phyloP scores from a whole-genome alignment of 2,329 filamentous ascomycete genomes.

The Capronia epimyces region DNA sequence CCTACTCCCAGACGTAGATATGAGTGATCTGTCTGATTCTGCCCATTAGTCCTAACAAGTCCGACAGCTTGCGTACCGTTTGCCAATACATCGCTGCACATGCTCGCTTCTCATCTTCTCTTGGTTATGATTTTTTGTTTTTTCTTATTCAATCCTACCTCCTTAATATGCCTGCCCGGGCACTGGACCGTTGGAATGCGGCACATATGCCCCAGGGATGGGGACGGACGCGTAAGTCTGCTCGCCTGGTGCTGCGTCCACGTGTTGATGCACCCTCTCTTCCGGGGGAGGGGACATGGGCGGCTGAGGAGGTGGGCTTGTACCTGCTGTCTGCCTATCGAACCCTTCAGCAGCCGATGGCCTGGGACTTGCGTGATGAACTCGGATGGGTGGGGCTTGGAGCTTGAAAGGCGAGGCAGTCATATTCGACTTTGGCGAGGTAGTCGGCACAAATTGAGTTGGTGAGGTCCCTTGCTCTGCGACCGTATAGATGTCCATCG shows the following conservation, averaged over 20 bases:
- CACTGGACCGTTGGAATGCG: conserved; percentile 25
- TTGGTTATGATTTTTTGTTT: not conserved
- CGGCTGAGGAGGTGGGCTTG: conserved; percentile 31
- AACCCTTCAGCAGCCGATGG: conserved; percentile 57
- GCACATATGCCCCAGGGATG: conserved; percentile 76
- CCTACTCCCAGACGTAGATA: not conserved
- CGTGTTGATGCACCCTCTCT: conserved; percentile 57
- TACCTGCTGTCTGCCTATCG: conserved; percentile 44
- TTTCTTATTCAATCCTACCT: not conserved
- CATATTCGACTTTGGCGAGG: conserved; percentile 56
- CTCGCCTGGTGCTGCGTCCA: conserved; percentile 69
- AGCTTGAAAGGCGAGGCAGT: conserved; percentile 67
- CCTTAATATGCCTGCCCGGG: conserved; percentile 20
- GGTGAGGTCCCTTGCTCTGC: conserved; percentile 50
- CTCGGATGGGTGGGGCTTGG: conserved; percentile 73
- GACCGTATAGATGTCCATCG: conserved; percentile 9
- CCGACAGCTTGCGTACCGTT: not conserved
- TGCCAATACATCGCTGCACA: not conserved
- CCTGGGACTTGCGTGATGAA: conserved; percentile 72
- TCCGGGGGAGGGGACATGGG: conserved; percentile 32
- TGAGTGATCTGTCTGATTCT: too few species aligned
- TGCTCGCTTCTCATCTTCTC: not conserved
- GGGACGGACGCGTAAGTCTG: conserved; percentile 78
- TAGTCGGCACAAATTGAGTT: conserved; percentile 44
- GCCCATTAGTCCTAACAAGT: too few species aligned